These are phyloP conservation scores for Malus sieversii DNA, from an alignment of 306 rosid genomes.

Conservation along the genomic window DNA sequence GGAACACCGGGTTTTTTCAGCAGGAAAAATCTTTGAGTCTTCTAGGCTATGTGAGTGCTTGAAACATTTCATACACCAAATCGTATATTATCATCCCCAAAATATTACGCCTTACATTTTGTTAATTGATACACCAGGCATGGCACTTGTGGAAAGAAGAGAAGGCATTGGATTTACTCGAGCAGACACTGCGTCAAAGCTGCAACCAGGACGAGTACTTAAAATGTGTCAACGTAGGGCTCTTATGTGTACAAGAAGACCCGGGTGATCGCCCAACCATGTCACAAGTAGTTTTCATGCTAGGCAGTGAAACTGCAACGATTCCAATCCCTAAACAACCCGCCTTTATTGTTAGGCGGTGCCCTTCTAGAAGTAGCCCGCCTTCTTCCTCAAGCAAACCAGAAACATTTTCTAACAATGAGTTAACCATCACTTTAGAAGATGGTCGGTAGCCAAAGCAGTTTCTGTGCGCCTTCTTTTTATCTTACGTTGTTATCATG, in stretches of 20 bases:
- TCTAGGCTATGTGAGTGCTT: constrained; percentile 49
- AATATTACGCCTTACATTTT: background rate
- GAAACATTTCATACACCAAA: background rate
- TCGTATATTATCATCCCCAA: background rate
- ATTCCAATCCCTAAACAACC: constrained; percentile 66
- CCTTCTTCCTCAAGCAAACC: constrained; percentile 60
- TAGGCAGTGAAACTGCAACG: constrained; percentile 48
- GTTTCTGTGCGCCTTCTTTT: background rate
- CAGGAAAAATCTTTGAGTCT: constrained; percentile 52
- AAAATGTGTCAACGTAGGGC: constrained; percentile 50
- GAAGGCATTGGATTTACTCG: constrained; percentile 46
- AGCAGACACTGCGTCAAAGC: constrained; percentile 33
- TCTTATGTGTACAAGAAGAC: constrained; percentile 67
- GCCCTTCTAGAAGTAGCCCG: constrained; percentile 63
- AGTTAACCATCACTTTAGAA: constrained; percentile 58
- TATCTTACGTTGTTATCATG: background rate
- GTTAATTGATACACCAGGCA: constrained; percentile 29
- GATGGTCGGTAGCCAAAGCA: constrained; percentile 39
- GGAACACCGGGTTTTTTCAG: constrained; percentile 62
- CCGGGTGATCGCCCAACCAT: constrained; percentile 59
- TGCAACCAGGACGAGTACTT: constrained; percentile 50
- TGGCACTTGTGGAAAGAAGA: constrained; percentile 68
- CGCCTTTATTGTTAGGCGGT: constrained; percentile 50
- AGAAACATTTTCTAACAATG: constrained; percentile 67
- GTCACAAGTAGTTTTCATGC: constrained; percentile 64